phyloP scores from a whole-genome alignment of 1,284 basidiomycete species.

The Puccinia horiana region DNA sequence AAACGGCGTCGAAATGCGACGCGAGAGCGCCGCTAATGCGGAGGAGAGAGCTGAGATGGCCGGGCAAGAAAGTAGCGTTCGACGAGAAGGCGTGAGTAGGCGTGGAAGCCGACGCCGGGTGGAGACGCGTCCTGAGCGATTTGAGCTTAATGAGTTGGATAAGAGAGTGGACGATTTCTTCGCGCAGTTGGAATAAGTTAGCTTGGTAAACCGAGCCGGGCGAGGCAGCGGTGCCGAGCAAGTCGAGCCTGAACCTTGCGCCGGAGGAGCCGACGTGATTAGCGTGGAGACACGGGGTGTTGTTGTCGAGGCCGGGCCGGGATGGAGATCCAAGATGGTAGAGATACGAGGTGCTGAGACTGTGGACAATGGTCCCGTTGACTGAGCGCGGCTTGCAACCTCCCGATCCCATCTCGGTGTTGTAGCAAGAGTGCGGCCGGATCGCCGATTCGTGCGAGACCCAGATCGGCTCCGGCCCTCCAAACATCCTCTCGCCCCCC shows the following conservation, averaged over 20 bases:
- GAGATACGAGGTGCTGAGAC: constrained; percentile 26
- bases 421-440: constrained; percentile 14
- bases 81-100: not conserved
- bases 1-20: not conserved
- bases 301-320: not conserved
- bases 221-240: constrained; percentile 16
- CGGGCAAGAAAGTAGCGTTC: not conserved
- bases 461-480: constrained; percentile 11
- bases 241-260: constrained; percentile 8
- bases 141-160: constrained; percentile 18
- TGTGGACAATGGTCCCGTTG: constrained; percentile 28
- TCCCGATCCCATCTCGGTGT: not conserved
- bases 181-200: constrained; percentile 24
- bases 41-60: not conserved
- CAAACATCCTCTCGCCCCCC: constrained; percentile 9
- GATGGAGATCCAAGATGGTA: not conserved
- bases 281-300: too few species aligned
- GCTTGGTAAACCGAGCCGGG: constrained; percentile 12
- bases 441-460: constrained; percentile 21
- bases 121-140: not conserved
- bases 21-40: not conserved
- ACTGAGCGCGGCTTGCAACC: not conserved
- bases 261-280: not conserved
- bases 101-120: not conserved
- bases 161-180: constrained; percentile 27